Evolutionary conservation across 768 basidiomycete species (phyloP), one percentile per base, ranked within the genome.

Genomic region (Dioszegia hungarica): DNA sequence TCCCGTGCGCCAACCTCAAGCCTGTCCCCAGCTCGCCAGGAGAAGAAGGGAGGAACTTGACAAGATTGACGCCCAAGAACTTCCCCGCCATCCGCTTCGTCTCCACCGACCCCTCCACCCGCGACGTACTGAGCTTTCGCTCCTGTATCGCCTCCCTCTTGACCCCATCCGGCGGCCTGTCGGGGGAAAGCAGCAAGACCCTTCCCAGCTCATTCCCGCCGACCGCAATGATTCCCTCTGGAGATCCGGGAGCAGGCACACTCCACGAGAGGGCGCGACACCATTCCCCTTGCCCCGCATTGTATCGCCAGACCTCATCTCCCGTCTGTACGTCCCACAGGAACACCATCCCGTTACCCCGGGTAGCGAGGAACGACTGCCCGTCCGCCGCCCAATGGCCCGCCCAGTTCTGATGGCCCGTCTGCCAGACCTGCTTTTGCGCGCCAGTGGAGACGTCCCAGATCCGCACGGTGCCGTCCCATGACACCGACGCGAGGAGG

Each of bases 321-420:
- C 50, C 50, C 15, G 50, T 52, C 5, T 22, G 14, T 2, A 52
- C 50, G 22, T 52, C 50, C 50, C 50, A 52, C 24, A 52, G 24
- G 28, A 39, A 39, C 27, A 39, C 19, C 15, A 15, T 52, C 22
- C 50, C 50, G 36, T 52, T 27, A 3, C 50, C 50, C 17, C 50
- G 39, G 2, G 50, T 52, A 14, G 36, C 50, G n/a, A 52, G 27
- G 31, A 52, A 27, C 28, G 38, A 6, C 9, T 19, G 17, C 3
- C 50, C 50, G 24, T 52, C 50, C 8, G 50, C 36, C 17, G 36
- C 37, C 33, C 33, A 50, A 3, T 39, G 4, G 9, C 33, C 49
- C n/a, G 25, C 29, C 49, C 49, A 50, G 31, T 50, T 38, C 28
- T 50, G 49, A 3, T 34, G 33, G 10, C n/a, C 24, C 9, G 49